Evolutionary conservation across 176 grass and related monocot genomes (phyloP).

Genomic region (Zoysia japonica): DNA sequence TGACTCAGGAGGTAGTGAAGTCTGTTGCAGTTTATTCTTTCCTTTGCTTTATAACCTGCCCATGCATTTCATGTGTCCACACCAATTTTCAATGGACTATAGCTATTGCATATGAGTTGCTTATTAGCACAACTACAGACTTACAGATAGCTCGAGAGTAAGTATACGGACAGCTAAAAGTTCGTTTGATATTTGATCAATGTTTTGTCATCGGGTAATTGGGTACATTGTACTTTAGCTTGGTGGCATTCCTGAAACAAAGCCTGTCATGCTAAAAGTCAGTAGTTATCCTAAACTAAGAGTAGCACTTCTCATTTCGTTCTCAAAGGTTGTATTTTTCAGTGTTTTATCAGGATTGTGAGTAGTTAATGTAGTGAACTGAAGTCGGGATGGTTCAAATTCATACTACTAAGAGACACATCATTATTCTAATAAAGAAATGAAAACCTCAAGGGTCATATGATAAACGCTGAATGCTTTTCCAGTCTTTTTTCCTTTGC

Average conservation of each 20-base stretch:
- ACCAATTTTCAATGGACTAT: slow-evolving; percentile 22
- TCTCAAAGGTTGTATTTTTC: neutral
- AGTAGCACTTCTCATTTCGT: neutral
- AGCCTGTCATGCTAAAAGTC: neutral
- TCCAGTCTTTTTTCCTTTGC: neutral
- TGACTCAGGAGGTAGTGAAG: slow-evolving; percentile 31
- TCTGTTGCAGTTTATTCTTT: neutral
- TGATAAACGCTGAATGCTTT: neutral
- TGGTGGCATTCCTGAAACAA: slow-evolving; percentile 17
- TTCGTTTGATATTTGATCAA: slow-evolving; percentile 25
- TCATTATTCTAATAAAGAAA: neutral
- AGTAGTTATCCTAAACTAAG: slow-evolving; percentile 8
- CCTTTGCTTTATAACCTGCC: slow-evolving; percentile 4
- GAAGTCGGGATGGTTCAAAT: slow-evolving; percentile 13
- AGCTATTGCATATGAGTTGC: neutral
- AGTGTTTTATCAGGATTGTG: neutral
- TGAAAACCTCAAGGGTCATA: neutral
- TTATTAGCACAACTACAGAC: neutral
- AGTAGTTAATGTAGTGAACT: slow-evolving; percentile 10
- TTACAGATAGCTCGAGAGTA: neutral
- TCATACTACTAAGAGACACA: slow-evolving; percentile 1
- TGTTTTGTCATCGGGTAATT: neutral
- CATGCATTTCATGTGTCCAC: slow-evolving; percentile 4
- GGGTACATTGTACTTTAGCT: slow-evolving; percentile 8
- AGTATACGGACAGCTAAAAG: neutral